Conservation (phyloP, 768 basidiomycete genomes). For the Leccinellum albellum region DNA sequence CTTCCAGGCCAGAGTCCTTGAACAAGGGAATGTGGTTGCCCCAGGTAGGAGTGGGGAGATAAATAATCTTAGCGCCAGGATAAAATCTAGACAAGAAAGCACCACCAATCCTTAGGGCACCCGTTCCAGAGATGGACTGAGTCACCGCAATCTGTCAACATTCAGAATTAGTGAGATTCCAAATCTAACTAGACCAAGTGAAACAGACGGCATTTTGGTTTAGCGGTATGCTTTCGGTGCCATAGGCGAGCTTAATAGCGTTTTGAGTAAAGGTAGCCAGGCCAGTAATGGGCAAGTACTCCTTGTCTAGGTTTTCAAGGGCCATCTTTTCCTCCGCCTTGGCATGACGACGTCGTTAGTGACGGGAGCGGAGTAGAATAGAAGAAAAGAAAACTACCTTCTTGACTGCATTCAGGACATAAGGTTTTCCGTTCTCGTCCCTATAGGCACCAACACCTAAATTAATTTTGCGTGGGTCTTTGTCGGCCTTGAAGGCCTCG, state of each 20-base stretch:
- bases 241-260: conserved; percentile 89
- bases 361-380: neutral
- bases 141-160: conserved; percentile 70
- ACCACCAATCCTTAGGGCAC: conserved; percentile 92
- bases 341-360: neutral
- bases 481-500: conserved; percentile 96
- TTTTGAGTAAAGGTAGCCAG: conserved; percentile 80
- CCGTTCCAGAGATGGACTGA: conserved; percentile 97
- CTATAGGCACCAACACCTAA: conserved; percentile 97
- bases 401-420: conserved; percentile 83
- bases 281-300: conserved; percentile 95
- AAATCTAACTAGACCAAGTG: neutral
- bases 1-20: conserved; percentile 91
- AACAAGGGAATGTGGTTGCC: conserved; percentile 95
- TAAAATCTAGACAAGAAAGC: conserved; percentile 89
- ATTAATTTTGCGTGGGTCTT: conserved; percentile 90
- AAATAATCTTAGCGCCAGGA: conserved; percentile 81
- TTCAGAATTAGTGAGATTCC: neutral
- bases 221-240: conserved; percentile 70
- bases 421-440: conserved; percentile 92
- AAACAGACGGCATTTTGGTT: conserved; percentile 65
- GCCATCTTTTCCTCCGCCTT: conserved; percentile 77
- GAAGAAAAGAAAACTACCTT: conserved; percentile 47
- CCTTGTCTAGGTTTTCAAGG: conserved; percentile 75
- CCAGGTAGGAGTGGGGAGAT: conserved; percentile 93